Evolutionary conservation across 1,139 yeast genomes (phyloP).

Genomic region (Pichia sp.): DNA sequence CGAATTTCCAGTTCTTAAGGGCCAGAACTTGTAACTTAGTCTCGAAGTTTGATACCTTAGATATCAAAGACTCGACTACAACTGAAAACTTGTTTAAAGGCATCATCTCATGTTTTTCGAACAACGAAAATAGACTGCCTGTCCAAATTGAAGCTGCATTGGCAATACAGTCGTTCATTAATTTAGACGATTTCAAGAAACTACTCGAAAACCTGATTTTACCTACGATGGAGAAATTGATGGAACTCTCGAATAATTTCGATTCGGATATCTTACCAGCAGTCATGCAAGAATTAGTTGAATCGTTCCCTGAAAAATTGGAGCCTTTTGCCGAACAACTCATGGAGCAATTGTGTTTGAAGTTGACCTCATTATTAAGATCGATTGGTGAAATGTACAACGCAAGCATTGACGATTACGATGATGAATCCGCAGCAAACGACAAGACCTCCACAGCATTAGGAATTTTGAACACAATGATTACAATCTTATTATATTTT

Average conservation of each 20-base stretch:
- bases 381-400: slow-evolving; percentile 65
- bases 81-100: slow-evolving; percentile 61
- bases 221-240: slow-evolving; percentile 75
- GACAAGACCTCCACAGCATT: slow-evolving; percentile 87
- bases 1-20: slow-evolving; percentile 66
- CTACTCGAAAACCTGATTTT: slow-evolving; percentile 66
- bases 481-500: slow-evolving; percentile 77
- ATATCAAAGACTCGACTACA: slow-evolving; percentile 47
- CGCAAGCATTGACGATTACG: slow-evolving; percentile 44
- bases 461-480: slow-evolving; percentile 82
- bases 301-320: slow-evolving; percentile 77
- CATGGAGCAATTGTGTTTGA: slow-evolving; percentile 74
- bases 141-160: slow-evolving; percentile 81
- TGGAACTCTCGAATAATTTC: slow-evolving; percentile 71
- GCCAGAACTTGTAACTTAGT: slow-evolving; percentile 83
- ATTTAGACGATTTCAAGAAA: slow-evolving; percentile 60
- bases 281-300: slow-evolving; percentile 95
- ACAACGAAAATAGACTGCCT: slow-evolving; percentile 53
- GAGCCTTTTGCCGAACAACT: slow-evolving; percentile 92
- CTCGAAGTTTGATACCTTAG: slow-evolving; percentile 61
- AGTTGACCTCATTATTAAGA: slow-evolving; percentile 66
- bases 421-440: slow-evolving; percentile 47
- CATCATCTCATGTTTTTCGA: slow-evolving; percentile 56
- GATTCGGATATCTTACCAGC: slow-evolving; percentile 86
- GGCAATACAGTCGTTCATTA: slow-evolving; percentile 76